Evolutionary conservation across 768 basidiomycete species (phyloP), one percentile per base, ranked within the genome.

Genomic region (Russula sp.): DNA sequence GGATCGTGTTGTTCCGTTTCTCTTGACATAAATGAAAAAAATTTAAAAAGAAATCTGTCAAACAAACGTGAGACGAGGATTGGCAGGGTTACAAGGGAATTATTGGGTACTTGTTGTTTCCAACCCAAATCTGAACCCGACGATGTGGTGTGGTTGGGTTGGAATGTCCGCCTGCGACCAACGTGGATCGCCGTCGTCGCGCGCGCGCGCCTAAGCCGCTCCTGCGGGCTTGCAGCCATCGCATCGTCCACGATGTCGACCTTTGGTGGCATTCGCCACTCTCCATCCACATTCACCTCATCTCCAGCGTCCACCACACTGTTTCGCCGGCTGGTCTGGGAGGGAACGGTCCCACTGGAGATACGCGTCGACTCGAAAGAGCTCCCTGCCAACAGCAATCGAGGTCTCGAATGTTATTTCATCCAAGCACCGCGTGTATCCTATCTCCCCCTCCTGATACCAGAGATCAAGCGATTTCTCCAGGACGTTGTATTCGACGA

Each of bases 401-500:
- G 91, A 58, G 88, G 87, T 22, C 81, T 93, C 41, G 93, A 96
- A 73, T 88, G 86, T 70, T 96, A 94, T 75, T 97, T 86, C 74
- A 77, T 92, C 56, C 90, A 92, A 73, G 95, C 91, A 7, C 90
- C 95, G 39, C 82, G 97, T 57, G 88, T 98, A 70, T 87, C 86
- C 74, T 99, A 98, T 75, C 84, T 99, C 39, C 92, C 97, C 13
- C 79, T 98, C 32, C 75, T 98, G 49, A 82, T 98, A 69, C 87
- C 93, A 4, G 93, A 97, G 69, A 83, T 99, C 61, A 83, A 87
- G 61, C 82, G 86, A 67, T 93, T 93, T 74, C 80, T 98, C 64
- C 86, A 90, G 78, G 91, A 97, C 66, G 85, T 98, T 58, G 90
- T 95, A 13, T 87, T 98, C 69, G 93, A 97, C 70, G 93, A 96